phyloP scores from a whole-genome alignment of 2,329 filamentous ascomycete species.

The Cercospora beticola region DNA sequence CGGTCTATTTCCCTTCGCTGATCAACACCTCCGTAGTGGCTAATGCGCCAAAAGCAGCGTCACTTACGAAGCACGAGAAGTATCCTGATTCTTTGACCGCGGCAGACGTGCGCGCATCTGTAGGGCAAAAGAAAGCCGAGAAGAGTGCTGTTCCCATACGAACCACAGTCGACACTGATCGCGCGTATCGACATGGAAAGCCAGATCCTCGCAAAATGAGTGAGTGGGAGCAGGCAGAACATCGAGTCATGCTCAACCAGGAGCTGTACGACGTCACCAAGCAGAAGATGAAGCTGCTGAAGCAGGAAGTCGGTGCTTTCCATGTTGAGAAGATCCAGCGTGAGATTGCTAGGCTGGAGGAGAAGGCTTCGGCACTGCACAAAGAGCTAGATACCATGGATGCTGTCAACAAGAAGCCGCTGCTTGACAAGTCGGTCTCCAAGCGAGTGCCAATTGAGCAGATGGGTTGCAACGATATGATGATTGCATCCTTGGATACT shows the following conservation, averaged over 20 bases:
- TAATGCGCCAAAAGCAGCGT: constrained; percentile 23
- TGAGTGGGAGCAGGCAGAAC: constrained; percentile 29
- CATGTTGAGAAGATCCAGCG: constrained; percentile 34
- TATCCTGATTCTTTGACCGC: constrained; percentile 46
- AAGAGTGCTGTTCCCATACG: background rate
- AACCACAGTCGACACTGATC: background rate
- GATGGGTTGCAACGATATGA: constrained; percentile 8
- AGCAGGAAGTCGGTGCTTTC: constrained; percentile 20
- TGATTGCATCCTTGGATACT: background rate
- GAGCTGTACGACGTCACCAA: constrained; percentile 19
- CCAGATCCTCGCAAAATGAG: constrained; percentile 21
- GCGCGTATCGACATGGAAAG: constrained; percentile 20
- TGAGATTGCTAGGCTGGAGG: constrained; percentile 28
- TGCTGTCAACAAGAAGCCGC: constrained; percentile 1
- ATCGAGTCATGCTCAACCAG: constrained; percentile 23
- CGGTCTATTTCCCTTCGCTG: constrained; percentile 30
- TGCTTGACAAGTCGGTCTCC: background rate
- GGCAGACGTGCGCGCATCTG: constrained; percentile 44
- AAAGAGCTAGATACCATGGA: constrained; percentile 12
- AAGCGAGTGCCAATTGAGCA: constrained; percentile 1
- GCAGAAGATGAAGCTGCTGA: constrained; percentile 21
- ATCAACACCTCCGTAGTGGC: constrained; percentile 27
- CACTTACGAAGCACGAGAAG: constrained; percentile 34
- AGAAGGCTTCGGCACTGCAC: constrained; percentile 11
- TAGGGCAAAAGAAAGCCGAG: constrained; percentile 38